Evolutionary conservation across 495 filamentous ascomycete species (phyloP).

Genomic region (Podospora pseudoanserina): DNA sequence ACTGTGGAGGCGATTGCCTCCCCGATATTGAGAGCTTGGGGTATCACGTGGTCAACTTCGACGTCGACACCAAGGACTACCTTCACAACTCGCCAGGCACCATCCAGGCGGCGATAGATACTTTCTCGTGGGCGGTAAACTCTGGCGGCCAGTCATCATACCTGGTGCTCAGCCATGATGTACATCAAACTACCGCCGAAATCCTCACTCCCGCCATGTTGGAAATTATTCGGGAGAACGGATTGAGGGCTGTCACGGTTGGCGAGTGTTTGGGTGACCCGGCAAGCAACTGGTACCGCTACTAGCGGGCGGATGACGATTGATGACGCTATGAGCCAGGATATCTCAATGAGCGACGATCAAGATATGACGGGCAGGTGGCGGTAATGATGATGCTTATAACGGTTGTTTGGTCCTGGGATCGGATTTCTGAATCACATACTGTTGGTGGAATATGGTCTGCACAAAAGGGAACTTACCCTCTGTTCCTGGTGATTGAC

Average conservation of each 20-base stretch:
- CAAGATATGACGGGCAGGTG: background rate
- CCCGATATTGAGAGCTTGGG: slow-evolving; percentile 32
- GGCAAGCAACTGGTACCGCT: slow-evolving; percentile 57
- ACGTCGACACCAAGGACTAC: slow-evolving; percentile 45
- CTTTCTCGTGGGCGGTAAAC: slow-evolving; percentile 25
- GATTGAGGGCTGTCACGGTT: slow-evolving; percentile 47
- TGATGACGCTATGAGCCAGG: background rate
- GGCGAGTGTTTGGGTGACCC: slow-evolving; percentile 61
- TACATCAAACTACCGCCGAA: slow-evolving; percentile 35
- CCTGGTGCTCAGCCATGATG: slow-evolving; percentile 40
- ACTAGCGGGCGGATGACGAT: background rate
- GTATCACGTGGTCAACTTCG: slow-evolving; percentile 42
- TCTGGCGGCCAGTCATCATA: slow-evolving; percentile 23
- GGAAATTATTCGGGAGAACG: slow-evolving; percentile 18
- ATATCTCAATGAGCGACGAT: background rate
- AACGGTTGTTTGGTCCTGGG: background rate
- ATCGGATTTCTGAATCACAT: background rate
- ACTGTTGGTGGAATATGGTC: background rate
- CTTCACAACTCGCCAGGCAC: slow-evolving; percentile 21
- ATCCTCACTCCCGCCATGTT: slow-evolving; percentile 35
- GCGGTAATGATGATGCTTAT: background rate
- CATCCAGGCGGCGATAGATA: slow-evolving; percentile 25
- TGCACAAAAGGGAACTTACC: background rate
- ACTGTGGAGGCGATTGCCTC: slow-evolving; percentile 30
- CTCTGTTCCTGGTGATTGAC: background rate